Percentiles rank a stretch among this genome's conserved stretches.
phyloP scores from a whole-genome alignment of 2,329 filamentous ascomycete species.

The Chaetomium strumarium region DNA sequence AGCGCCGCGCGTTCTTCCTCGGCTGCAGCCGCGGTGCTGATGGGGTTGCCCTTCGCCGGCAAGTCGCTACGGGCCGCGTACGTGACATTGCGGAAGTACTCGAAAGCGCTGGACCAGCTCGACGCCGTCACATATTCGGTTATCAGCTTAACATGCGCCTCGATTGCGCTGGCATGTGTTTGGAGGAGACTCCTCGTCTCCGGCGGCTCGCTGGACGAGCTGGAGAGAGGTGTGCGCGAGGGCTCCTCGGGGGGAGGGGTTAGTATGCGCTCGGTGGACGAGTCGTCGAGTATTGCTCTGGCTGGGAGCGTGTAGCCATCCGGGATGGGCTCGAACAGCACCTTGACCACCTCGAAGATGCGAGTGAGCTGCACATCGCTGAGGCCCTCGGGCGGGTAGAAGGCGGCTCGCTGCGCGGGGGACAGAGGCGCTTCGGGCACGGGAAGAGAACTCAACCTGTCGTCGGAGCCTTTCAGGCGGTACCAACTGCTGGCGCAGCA shows the following conservation, averaged over 20 bases:
- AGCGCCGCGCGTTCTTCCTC: slow-evolving; percentile 50
- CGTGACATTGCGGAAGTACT: slow-evolving; percentile 50
- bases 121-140: slow-evolving; percentile 60
- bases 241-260: slow-evolving; percentile 26
- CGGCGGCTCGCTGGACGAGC: slow-evolving; percentile 33
- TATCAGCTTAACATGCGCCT: slow-evolving; percentile 49
- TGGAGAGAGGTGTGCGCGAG: slow-evolving; percentile 28
- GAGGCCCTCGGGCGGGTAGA: slow-evolving; percentile 36
- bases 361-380: slow-evolving; percentile 48
- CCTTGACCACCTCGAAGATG: slow-evolving; percentile 50
- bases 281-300: slow-evolving; percentile 52
- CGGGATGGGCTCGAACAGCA: slow-evolving; percentile 53
- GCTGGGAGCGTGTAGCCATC: slow-evolving; percentile 53
- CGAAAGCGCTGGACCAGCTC: slow-evolving; percentile 55
- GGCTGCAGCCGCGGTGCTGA: slow-evolving; percentile 33
- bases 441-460: slow-evolving; percentile 14
- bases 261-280: slow-evolving; percentile 35
- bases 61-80: slow-evolving; percentile 44
- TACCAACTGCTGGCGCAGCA: slow-evolving; percentile 60
- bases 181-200: slow-evolving; percentile 31
- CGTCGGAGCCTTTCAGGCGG: slow-evolving; percentile 19
- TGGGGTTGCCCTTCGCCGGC: slow-evolving; percentile 32
- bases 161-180: slow-evolving; percentile 41
- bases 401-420: slow-evolving; percentile 21
- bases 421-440: slow-evolving; percentile 13